These are phyloP conservation scores for Ustilago shanxiensis DNA, from an alignment of 1,284 basidiomycete species.

Conservation along the genomic window DNA sequence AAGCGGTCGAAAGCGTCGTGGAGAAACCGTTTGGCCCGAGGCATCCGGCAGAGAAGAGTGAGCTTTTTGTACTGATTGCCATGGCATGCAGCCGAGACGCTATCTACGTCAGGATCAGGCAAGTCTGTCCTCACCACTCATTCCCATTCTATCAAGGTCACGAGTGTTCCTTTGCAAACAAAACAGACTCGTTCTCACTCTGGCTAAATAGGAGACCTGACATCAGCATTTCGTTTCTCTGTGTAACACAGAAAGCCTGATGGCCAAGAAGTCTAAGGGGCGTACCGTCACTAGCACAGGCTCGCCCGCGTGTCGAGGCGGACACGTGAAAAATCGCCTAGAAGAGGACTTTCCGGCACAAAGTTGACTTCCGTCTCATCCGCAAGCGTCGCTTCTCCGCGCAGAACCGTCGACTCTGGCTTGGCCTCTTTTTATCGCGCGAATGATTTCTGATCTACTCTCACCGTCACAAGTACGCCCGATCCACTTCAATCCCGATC, in stretches of 20 bases:
- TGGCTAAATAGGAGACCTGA: too few species aligned
- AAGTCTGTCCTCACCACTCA: too few species aligned
- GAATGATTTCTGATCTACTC: too few species aligned
- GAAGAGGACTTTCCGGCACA: constrained; percentile 6
- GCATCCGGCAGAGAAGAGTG: neutral
- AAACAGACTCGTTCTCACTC: too few species aligned
- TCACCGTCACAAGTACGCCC: too few species aligned
- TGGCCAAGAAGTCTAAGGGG: neutral
- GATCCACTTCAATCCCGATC: neutral
- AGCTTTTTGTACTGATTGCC: neutral
- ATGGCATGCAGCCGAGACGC: constrained; percentile 21
- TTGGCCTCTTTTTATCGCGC: neutral
- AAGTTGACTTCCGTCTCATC: constrained; percentile 8
- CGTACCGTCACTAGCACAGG: neutral
- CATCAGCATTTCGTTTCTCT: neutral
- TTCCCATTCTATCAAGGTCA: neutral
- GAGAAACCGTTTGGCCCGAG: constrained; percentile 21
- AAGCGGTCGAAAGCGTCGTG: neutral
- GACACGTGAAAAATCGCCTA: constrained; percentile 1
- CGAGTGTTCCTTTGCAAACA: neutral
- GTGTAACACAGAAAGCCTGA: neutral
- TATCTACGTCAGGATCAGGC: constrained; percentile 30
- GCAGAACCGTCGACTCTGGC: neutral
- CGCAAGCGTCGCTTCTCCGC: constrained; percentile 8
- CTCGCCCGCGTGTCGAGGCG: neutral